phyloP scores from a whole-genome alignment of 345 rosid species.

The Boechera stricta region DNA sequence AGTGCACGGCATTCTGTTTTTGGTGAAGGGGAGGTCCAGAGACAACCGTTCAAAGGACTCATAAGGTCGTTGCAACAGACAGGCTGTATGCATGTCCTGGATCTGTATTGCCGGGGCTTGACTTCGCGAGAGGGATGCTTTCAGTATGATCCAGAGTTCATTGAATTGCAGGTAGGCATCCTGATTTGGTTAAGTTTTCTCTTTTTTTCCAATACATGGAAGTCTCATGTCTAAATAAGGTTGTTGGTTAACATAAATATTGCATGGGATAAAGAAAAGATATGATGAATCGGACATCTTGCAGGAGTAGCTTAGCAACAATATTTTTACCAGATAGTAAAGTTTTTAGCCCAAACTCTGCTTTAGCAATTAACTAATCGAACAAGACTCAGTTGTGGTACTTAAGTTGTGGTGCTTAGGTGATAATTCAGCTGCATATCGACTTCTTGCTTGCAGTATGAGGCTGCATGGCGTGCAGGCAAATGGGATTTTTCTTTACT shows the following conservation, averaged over 20 bases:
- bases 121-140: constrained; percentile 69
- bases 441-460: constrained; percentile 65
- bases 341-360: constrained; percentile 13
- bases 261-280: constrained; percentile 23
- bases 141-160: constrained; percentile 78
- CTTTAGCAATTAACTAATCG: not conserved
- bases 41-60: constrained; percentile 85
- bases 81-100: constrained; percentile 89
- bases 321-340: constrained; percentile 10
- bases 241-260: constrained; percentile 23
- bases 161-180: constrained; percentile 79
- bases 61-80: constrained; percentile 91
- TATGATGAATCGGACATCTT: constrained; percentile 24
- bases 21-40: constrained; percentile 55
- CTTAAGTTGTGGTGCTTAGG: constrained; percentile 28
- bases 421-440: constrained; percentile 30
- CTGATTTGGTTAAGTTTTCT: constrained; percentile 17
- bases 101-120: constrained; percentile 86
- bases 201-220: constrained; percentile 8
- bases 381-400: not conserved
- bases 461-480: constrained; percentile 98
- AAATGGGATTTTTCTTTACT: constrained; percentile 94
- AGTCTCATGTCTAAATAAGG: constrained; percentile 7
- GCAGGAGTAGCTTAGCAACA: constrained; percentile 21
- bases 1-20: constrained; percentile 46